Evolutionary conservation across 2,329 filamentous ascomycete genomes (phyloP), one percentile per base, ranked within the genome.

Genomic region (Microcera coccophila): DNA sequence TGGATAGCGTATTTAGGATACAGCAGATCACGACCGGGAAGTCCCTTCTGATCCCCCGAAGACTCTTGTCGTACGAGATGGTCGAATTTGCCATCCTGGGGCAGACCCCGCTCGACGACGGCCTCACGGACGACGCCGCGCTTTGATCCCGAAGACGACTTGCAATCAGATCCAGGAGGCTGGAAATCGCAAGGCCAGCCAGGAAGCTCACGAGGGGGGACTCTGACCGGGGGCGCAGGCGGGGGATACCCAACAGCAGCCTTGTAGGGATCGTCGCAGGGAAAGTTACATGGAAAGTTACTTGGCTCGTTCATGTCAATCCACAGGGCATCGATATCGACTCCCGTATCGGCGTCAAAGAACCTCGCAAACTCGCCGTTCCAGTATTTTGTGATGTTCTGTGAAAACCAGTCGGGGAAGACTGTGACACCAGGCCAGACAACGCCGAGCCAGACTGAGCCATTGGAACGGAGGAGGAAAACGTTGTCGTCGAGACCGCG

Each of bases 321-420:
- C 83, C 85, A 90, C 2, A 91, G 69, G 1, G 78, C 87, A 48
- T 91, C 87, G 37, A 91, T 84, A 50, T 90, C 79, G 14, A 91
- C 73, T 21, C 86, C 87, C 2, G 66, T 73, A 0, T 80, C 69
- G 0, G 75, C 64, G 46, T 74, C 63, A 66, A 90, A 90, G 67
- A 87, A 87, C 1, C 58, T 62, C 0, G 59, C 62, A 53, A 91
- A 84, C 58, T 90, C 77, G 4, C 73, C 71, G 50, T 80, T 81
- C 87, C 87, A 91, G 63, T 81, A 93, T 1, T 66, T 57, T 36
- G 81, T 74, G 2, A 80, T 78, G 39, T 79, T 79, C 7, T 75
- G 72, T 15, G 81, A 69, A 58, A 90, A 89, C 86, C 86, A 91
- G 61, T 91, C 87, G 0, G 84, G 84, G 64, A 82, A 89, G 10